Conservation (phyloP, 2,329 filamentous ascomycete genomes). For the Fonsecaea erecta region DNA sequence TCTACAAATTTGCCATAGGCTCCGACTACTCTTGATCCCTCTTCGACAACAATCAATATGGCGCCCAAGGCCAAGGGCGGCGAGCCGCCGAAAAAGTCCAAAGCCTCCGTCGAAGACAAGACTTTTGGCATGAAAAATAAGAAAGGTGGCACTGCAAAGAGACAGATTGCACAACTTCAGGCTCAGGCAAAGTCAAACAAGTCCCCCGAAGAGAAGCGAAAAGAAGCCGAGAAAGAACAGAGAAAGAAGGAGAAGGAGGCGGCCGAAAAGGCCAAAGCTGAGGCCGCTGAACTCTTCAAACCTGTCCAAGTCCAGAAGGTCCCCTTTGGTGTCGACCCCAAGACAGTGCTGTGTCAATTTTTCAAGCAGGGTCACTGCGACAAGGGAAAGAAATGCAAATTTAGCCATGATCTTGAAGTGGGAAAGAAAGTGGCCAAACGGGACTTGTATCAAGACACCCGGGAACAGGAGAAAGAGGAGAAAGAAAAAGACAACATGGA, state of each 20-base stretch:
- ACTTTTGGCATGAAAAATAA: conserved; percentile 99
- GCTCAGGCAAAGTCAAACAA: conserved; percentile 74
- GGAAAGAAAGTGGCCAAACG: conserved; percentile 93
- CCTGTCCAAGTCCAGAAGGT: conserved; percentile 97
- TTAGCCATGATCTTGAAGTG: conserved; percentile 85
- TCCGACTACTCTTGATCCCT: neutral
- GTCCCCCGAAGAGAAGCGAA: conserved; percentile 85
- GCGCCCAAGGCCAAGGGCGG: conserved; percentile 51
- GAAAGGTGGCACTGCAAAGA: conserved; percentile 90
- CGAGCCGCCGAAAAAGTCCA: conserved; percentile 54
- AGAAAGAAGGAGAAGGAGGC: conserved; percentile 89
- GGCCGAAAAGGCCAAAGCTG: conserved; percentile 79
- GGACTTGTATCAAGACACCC: conserved; percentile 84
- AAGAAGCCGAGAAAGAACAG: conserved; percentile 65
- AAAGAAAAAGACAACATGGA: conserved; percentile 86
- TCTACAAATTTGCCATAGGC: neutral
- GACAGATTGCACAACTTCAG: conserved; percentile 82
- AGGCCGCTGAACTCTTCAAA: conserved; percentile 81
- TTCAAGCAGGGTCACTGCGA: conserved; percentile 97
- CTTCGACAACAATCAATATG: conserved; percentile 41
- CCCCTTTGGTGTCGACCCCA: conserved; percentile 95
- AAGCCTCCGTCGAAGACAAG: conserved; percentile 76
- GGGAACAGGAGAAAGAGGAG: conserved; percentile 72
- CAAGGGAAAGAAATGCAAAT: conserved; percentile 98
- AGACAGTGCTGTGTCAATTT: conserved; percentile 95